Evolutionary conservation across 768 basidiomycete genomes (phyloP).

Genomic region (Boletus subparvulus): DNA sequence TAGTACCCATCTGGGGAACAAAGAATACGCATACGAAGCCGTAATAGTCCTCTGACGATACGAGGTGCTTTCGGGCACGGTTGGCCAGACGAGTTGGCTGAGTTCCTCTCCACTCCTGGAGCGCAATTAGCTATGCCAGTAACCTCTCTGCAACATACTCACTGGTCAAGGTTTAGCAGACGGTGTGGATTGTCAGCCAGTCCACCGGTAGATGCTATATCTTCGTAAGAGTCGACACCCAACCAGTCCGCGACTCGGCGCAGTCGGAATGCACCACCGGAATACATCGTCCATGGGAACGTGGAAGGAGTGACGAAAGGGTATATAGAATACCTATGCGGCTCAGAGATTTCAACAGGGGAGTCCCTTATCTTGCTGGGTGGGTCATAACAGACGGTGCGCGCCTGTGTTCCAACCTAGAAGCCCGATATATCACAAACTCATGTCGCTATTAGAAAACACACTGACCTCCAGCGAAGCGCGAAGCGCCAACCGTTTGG

Average conservation of each 20-base stretch:
- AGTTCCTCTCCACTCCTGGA: conserved; percentile 21
- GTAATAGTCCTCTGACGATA: conserved; percentile 27
- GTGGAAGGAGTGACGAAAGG: conserved; percentile 57
- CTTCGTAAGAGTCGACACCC: conserved; percentile 34
- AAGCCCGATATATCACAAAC: neutral
- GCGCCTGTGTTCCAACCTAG: conserved; percentile 16
- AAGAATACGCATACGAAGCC: conserved; percentile 38
- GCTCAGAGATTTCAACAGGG: conserved; percentile 31
- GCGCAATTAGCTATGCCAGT: conserved; percentile 5
- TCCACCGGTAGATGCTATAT: conserved; percentile 37
- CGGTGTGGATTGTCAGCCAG: conserved; percentile 36
- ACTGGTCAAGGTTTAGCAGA: conserved; percentile 39
- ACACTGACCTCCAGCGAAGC: conserved; percentile 51
- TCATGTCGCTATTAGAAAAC: conserved; percentile 7
- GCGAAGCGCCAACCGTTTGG: conserved; percentile 53
- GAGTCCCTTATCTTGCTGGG: conserved; percentile 26
- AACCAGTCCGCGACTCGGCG: conserved; percentile 66
- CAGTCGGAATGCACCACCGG: conserved; percentile 52
- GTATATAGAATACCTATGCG: conserved; percentile 58
- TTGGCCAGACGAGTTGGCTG: conserved; percentile 9
- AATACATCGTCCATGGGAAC: conserved; percentile 47
- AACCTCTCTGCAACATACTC: conserved; percentile 11
- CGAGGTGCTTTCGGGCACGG: neutral
- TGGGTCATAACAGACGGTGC: conserved; percentile 33
- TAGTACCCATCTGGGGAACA: conserved; percentile 1